phyloP scores from a whole-genome alignment of 1,139 yeast genomes.

The Yamadazyma songkhlaensis region DNA sequence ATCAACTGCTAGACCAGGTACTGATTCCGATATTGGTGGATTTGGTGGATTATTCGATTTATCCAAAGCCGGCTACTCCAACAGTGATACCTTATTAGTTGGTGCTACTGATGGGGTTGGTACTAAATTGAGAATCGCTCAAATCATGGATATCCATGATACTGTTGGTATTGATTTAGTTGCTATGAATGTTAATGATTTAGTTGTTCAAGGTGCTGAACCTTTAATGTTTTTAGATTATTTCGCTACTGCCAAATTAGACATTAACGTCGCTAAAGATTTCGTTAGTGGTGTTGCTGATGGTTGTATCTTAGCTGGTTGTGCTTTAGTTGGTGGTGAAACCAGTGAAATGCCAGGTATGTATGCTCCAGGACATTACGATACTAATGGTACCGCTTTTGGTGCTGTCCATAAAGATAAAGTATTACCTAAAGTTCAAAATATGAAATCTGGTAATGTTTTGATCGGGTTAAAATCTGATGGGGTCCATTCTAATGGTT shows the following conservation, averaged over 20 bases:
- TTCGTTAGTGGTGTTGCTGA: conserved; percentile 95
- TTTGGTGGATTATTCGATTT: conserved; percentile 96
- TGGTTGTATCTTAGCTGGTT: conserved; percentile 92
- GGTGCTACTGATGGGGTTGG: conserved; percentile 99
- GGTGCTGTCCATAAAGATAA: conserved; percentile 91
- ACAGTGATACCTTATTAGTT: conserved; percentile 75
- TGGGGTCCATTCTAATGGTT: conserved; percentile 97
- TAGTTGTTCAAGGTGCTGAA: conserved; percentile 98
- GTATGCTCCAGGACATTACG: conserved; percentile 93
- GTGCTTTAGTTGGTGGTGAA: conserved; percentile 99
- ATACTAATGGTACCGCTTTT: conserved; percentile 96
- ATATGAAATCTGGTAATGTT: conserved; percentile 76
- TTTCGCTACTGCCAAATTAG: conserved; percentile 92
- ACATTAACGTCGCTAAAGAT: conserved; percentile 76
- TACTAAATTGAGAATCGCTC: conserved; percentile 93
- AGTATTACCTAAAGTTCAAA: conserved; percentile 66
- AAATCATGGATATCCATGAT: conserved; percentile 80
- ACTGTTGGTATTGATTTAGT: conserved; percentile 98
- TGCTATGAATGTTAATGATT: conserved; percentile 97
- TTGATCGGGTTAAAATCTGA: conserved; percentile 84
- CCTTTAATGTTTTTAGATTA: conserved; percentile 94
- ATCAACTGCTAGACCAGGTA: conserved; percentile 94
- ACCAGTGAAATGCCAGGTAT: conserved; percentile 99
- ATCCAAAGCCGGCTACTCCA: conserved; percentile 79
- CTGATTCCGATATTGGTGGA: conserved; percentile 98